Evolutionary conservation across 2,329 filamentous ascomycete genomes (phyloP).

Genomic region (Paracoccidioides brasiliensis): DNA sequence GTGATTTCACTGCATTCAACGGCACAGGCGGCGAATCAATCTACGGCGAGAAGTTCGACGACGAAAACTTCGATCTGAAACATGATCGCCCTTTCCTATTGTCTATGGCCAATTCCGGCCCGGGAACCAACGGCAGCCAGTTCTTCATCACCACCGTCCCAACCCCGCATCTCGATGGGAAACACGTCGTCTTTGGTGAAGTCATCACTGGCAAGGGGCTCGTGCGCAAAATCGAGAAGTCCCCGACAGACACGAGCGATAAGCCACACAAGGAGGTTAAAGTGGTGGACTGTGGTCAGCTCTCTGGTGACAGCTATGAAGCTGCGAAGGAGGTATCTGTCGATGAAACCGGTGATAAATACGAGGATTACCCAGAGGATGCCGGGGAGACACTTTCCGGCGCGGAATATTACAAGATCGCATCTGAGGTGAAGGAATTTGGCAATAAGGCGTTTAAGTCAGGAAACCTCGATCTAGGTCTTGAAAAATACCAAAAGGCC

Average conservation of each 20-base stretch:
- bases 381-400: slow-evolving; percentile 50
- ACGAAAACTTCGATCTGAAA: slow-evolving; percentile 88
- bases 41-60: slow-evolving; percentile 92
- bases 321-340: slow-evolving; percentile 54
- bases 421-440: slow-evolving; percentile 72
- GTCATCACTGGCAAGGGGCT: slow-evolving; percentile 87
- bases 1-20: slow-evolving; percentile 90
- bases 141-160: slow-evolving; percentile 95
- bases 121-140: slow-evolving; percentile 89
- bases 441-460: slow-evolving; percentile 88
- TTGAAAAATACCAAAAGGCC: slow-evolving; percentile 92
- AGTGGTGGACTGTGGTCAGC: slow-evolving; percentile 76
- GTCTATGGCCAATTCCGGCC: slow-evolving; percentile 95
- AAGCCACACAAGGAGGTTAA: slow-evolving; percentile 61
- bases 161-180: slow-evolving; percentile 89
- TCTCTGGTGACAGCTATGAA: slow-evolving; percentile 56
- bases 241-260: slow-evolving; percentile 59
- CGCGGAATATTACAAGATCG: slow-evolving; percentile 61
- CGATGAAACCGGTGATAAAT: slow-evolving; percentile 75
- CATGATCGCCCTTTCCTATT: slow-evolving; percentile 88
- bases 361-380: slow-evolving; percentile 94
- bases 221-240: slow-evolving; percentile 79
- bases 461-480: slow-evolving; percentile 53
- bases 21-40: slow-evolving; percentile 95
- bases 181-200: slow-evolving; percentile 95